phyloP scores from a whole-genome alignment of 1,139 yeast species.

The Pneumocystis murina region DNA sequence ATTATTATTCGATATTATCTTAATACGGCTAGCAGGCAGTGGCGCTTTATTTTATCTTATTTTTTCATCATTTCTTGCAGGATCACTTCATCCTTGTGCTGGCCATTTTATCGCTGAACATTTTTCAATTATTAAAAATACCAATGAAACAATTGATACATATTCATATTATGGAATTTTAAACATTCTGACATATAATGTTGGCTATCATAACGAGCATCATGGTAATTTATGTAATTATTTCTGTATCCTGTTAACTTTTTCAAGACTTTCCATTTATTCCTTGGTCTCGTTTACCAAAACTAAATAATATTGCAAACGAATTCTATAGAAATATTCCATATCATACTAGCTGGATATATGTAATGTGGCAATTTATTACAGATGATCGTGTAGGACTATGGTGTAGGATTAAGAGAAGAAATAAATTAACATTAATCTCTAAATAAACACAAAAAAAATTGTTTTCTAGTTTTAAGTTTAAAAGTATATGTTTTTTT shows the following conservation, averaged over 20 bases:
- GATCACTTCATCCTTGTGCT: constrained; percentile 84
- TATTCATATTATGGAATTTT: constrained; percentile 76
- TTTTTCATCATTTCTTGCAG: constrained; percentile 72
- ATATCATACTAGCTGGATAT: constrained; percentile 60
- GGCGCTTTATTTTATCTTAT: constrained; percentile 52
- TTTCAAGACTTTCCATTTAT: constrained; percentile 43
- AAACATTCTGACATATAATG: constrained; percentile 73
- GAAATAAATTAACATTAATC: constrained; percentile 4
- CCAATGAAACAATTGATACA: constrained; percentile 37
- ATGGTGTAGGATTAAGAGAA: constrained; percentile 70
- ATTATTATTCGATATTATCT: constrained; percentile 38
- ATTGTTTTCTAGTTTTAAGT: neutral
- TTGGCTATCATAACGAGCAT: constrained; percentile 87
- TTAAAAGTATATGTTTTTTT: too few species aligned
- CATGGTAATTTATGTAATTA: constrained; percentile 32
- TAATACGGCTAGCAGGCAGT: constrained; percentile 49
- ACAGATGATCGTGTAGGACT: constrained; percentile 51
- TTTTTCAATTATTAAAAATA: constrained; percentile 54
- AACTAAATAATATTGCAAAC: constrained; percentile 48
- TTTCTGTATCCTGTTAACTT: neutral
- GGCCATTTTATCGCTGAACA: constrained; percentile 94
- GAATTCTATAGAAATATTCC: constrained; percentile 81
- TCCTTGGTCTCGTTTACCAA: constrained; percentile 73
- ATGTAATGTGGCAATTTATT: constrained; percentile 59
- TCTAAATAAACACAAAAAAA: neutral